Base-by-base conservation (phyloP, 306 rosid species). In the Nissolia schottii region DNA sequence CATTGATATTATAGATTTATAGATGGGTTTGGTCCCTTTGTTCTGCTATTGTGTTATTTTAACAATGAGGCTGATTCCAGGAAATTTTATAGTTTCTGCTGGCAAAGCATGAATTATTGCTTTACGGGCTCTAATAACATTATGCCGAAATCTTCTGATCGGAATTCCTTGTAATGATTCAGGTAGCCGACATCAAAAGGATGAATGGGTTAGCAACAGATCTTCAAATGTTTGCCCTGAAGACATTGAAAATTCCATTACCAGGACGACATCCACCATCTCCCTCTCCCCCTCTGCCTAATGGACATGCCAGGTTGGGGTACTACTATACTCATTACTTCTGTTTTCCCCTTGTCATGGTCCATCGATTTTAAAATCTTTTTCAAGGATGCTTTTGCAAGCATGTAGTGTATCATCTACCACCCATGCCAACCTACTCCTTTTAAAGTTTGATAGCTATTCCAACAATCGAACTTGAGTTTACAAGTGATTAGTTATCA, bases 211-310 rank as follows among this genome's bases (percentile, higher is more conserved):
- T 91, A 71, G 91, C 91, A 22, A 68, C 97, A 23, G 97, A 91
- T 84, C 89, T 89, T 77, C 97, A 91, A 82, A 89, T 91, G 97
- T 91, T 89, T 76, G 96, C 97, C 25, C 77, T 87, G 84, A 82
- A 87, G 83, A 82, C 83, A 43, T 71, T 91, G 84, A 85, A 78
- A 73, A 91, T 91, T 68, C 97, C 96, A 53, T 82, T 89, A 75
- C 97, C 97, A 0, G 97, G 97, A 67, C 87, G 97, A 40, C 97
- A 89, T 77, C 83, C 87, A 2, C 97, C 97, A 59, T 85, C 96
- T 41, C 69, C 82, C 25, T 11, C 65, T 41, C 82, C 84, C 29
- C 22, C 48, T 71, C 65, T 57, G 27, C 81, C 80, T 31, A 78
- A 80, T 73, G 84, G 80, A 74, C 77, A 84, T 73, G 48, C 76